Conservation (phyloP, 257 asterid species). For the Solanum corneliomulleri region DNA sequence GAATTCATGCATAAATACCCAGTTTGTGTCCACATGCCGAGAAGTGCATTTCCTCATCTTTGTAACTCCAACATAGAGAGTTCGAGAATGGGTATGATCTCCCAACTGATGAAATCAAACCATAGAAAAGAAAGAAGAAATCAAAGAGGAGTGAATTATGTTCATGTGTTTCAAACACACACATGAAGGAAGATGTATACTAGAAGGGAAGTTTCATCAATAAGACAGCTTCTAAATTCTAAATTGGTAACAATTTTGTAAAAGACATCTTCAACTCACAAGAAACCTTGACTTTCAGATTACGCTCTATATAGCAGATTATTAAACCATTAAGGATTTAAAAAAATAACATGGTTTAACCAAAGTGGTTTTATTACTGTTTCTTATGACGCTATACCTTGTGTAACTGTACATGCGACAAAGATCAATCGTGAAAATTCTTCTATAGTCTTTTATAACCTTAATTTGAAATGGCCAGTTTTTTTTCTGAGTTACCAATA, state of each 20-base stretch:
- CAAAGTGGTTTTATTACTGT: neutral
- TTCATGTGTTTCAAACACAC: neutral
- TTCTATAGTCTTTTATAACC: neutral
- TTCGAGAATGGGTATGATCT: conserved; percentile 29
- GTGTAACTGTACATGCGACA: neutral
- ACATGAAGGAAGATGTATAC: neutral
- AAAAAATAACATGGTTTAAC: neutral
- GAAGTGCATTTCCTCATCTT: conserved; percentile 62
- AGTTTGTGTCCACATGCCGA: conserved; percentile 42
- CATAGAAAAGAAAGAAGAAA: neutral
- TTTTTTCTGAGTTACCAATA: neutral
- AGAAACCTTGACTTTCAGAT: neutral
- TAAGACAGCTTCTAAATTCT: neutral
- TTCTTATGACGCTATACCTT: neutral
- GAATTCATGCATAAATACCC: conserved; percentile 60
- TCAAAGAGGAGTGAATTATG: neutral
- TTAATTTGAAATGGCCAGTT: neutral
- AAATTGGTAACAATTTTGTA: neutral
- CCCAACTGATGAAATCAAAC: conserved; percentile 43
- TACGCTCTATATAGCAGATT: neutral
- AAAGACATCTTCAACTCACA: neutral
- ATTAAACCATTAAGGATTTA: neutral
- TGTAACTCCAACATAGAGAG: conserved; percentile 60
- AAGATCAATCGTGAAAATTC: neutral
- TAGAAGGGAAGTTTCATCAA: neutral